These are phyloP conservation scores for Phytophthora syringae DNA, from an alignment of 352 stramenopile species.

Conservation along the genomic window DNA sequence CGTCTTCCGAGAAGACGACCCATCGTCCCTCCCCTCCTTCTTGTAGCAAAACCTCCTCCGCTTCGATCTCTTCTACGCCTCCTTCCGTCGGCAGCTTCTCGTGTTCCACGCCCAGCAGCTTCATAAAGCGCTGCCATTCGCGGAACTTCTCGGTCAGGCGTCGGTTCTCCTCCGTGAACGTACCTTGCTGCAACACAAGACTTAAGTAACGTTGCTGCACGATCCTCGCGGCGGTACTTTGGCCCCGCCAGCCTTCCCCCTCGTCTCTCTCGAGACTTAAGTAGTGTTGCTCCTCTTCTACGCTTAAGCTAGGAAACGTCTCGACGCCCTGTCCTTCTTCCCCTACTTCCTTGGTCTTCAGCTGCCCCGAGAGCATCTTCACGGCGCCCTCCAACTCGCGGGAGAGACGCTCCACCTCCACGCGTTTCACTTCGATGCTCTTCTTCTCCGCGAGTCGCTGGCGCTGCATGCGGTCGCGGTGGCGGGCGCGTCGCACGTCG, in stretches of 20 bases:
- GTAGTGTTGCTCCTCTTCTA: conserved; percentile 9
- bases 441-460: conserved; percentile 44
- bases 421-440: conserved; percentile 44
- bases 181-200: conserved; percentile 36
- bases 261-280: conserved; percentile 2
- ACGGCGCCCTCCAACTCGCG: conserved; percentile 32
- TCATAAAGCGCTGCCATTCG: conserved; percentile 34
- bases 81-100: conserved; percentile 17
- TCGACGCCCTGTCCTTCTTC: conserved; percentile 16
- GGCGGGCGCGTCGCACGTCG: conserved; percentile 35
- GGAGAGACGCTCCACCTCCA: conserved; percentile 40
- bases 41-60: conserved; percentile 20
- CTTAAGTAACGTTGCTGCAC: conserved; percentile 39
- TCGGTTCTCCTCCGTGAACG: conserved; percentile 37
- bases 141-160: conserved; percentile 27
- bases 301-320: conserved; percentile 3
- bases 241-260: too few species aligned
- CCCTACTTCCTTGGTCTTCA: neutral
- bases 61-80: neutral
- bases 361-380: conserved; percentile 9
- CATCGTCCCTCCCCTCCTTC: conserved; percentile 26
- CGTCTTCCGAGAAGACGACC: conserved; percentile 33
- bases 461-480: conserved; percentile 54
- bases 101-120: conserved; percentile 30
- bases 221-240: conserved; percentile 17